Evolutionary conservation across 805 yeast species (phyloP).

Genomic region (Tetrapisispora namnaoensis): DNA sequence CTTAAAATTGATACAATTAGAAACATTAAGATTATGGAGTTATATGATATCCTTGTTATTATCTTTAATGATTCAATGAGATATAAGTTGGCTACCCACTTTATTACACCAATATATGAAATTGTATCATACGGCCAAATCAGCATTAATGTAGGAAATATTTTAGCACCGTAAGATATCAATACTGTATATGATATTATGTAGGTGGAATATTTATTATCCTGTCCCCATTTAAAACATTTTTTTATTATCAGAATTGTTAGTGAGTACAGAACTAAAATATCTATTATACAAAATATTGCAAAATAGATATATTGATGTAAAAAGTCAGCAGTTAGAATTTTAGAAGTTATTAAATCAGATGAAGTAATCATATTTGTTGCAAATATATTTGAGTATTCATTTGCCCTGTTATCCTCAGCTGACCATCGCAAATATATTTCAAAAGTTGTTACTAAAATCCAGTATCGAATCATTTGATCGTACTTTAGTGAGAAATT

Average conservation of each 20-base stretch:
- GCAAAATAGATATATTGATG: constrained; percentile 51
- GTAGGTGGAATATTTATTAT: constrained; percentile 10
- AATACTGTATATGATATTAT: constrained; percentile 56
- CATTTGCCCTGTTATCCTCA: constrained; percentile 40
- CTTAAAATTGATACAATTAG: constrained; percentile 12
- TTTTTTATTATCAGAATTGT: constrained; percentile 26
- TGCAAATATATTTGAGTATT: not conserved
- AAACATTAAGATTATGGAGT: constrained; percentile 13
- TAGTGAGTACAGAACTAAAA: constrained; percentile 32
- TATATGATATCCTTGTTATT: constrained; percentile 30
- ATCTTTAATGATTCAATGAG: constrained; percentile 55
- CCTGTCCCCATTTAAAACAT: constrained; percentile 24
- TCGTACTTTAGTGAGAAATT: constrained; percentile 17
- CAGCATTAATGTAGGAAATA: constrained; percentile 85
- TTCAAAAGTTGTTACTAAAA: constrained; percentile 68
- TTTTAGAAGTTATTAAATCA: constrained; percentile 24
- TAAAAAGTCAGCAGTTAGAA: constrained; percentile 29
- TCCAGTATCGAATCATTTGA: constrained; percentile 38
- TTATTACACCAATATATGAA: constrained; percentile 49
- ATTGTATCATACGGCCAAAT: constrained; percentile 95
- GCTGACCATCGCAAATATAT: constrained; percentile 89
- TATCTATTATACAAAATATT: constrained; percentile 40
- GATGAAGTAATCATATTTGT: not conserved
- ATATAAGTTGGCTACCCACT: constrained; percentile 49
- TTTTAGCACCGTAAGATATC: constrained; percentile 67